Percentiles rank a stretch among this genome's conserved stretches.
Evolutionary conservation across 2,329 filamentous ascomycete species (phyloP).

Genomic region (Fusarium haematococcum): DNA sequence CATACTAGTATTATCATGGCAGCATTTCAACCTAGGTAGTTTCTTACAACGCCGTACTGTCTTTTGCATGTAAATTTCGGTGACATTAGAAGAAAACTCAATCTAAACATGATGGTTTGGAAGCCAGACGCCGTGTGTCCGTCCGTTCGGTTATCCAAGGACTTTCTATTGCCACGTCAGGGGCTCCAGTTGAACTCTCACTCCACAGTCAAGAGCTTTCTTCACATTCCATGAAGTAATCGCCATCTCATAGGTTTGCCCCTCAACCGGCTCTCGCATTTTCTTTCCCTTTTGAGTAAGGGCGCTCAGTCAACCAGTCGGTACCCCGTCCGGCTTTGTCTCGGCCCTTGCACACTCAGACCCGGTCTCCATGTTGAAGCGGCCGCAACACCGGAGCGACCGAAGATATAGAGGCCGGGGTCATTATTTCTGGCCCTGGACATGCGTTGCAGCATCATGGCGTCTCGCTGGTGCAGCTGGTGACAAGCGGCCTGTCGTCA

Average conservation of each 20-base stretch:
- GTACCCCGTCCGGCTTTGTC: neutral
- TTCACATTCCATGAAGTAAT: neutral
- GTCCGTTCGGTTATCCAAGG: neutral
- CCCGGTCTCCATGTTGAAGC: neutral
- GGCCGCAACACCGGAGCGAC: neutral
- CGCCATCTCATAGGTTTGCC: neutral
- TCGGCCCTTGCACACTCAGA: neutral
- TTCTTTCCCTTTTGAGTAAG: neutral
- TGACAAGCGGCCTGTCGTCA: neutral
- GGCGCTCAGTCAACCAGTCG: neutral
- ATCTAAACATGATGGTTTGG: neutral
- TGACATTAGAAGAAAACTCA: neutral
- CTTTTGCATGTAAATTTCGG: neutral
- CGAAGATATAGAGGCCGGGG: neutral
- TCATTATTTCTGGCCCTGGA: neutral
- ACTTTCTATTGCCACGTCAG: neutral
- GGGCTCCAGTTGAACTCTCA: neutral
- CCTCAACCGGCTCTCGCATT: neutral
- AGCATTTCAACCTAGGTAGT: too few relatives aligned
- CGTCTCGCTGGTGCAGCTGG: neutral
- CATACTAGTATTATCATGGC: too few relatives aligned
- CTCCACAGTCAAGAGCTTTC: neutral
- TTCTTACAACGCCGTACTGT: neutral
- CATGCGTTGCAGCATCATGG: neutral
- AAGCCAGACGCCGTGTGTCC: neutral